phyloP scores from a whole-genome alignment of 108 stramenopile genomes.

The Fragilariopsis cylindrus region DNA sequence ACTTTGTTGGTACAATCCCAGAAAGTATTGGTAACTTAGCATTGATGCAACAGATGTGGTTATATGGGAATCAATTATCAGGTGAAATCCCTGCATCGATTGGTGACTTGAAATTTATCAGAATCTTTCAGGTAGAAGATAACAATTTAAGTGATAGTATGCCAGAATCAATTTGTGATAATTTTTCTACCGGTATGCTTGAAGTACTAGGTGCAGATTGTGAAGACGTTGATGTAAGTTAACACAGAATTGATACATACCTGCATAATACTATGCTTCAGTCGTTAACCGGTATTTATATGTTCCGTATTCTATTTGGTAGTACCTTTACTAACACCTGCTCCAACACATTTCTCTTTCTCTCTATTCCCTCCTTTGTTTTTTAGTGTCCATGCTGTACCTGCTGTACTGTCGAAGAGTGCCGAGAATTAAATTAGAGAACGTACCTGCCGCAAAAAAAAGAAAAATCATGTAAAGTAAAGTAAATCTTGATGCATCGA shows the following conservation, averaged over 20 bases:
- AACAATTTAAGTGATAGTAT: constrained; percentile 42
- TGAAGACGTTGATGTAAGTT: background rate
- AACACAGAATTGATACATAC: background rate
- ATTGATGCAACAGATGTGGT: constrained; percentile 25
- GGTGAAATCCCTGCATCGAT: constrained; percentile 25
- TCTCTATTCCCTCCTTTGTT: background rate
- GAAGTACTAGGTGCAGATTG: constrained; percentile 30
- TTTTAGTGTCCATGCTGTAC: constrained; percentile 13
- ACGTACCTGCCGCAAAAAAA: too few relatives aligned
- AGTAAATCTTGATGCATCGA: too few relatives aligned
- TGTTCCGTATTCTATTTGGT: background rate
- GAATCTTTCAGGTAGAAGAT: constrained; percentile 39
- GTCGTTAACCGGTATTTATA: background rate
- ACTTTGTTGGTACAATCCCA: constrained; percentile 23
- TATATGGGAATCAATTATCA: constrained; percentile 23
- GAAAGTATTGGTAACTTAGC: constrained; percentile 2
- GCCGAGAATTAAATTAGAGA: background rate
- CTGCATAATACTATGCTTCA: background rate
- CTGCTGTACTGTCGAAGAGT: constrained; percentile 3
- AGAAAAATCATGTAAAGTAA: too few relatives aligned
- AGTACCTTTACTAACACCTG: background rate
- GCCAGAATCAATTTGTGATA: constrained; percentile 15
- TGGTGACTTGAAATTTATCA: constrained; percentile 7
- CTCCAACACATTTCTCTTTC: background rate
- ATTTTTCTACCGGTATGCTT: constrained; percentile 12